Evolutionary conservation across 805 yeast genomes (phyloP), one percentile per base, ranked within the genome.

Genomic region (Saturnispora bothae): DNA sequence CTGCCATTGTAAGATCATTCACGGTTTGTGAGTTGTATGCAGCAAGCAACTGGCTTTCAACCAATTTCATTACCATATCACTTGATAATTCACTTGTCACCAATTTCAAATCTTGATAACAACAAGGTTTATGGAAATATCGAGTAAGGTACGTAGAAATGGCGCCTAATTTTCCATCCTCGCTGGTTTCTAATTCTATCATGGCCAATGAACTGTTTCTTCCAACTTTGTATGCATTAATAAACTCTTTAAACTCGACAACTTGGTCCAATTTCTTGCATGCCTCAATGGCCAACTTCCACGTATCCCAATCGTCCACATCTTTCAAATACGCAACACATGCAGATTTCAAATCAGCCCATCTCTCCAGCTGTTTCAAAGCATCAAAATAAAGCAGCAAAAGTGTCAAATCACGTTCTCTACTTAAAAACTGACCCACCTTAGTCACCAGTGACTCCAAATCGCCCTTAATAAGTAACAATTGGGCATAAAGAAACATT

Each of bases 271-370:
- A 45, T 19, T 65, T 47, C 15, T 51, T 48, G 1, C 68, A 65
- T 3, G 86, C 60, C 32, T 63, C 59, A 16, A 73, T 65, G 35
- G 71, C 56, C 14, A 64, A 60, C 46, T 75, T 71, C 83, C 94
- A 84, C 28, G 85, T 73, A 40, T 73, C 71, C 65, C 74, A 88
- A 54, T 86, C 95, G 54, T 88, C 85, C 39, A 81, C 68, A 4
- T 59, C 61, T 14, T 66, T 60, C 25, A 85, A 53, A 12, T 73
- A 63, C 4, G 49, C 42, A 4, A 52, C 30, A 33, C 75, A 59
- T 42, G 61, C 60, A 0, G 63, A 54, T 43, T 50, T 63, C 12
- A 84, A 55, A 10, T 49, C 43, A 0, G 59, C 58, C 71, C 75
- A 75, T 3, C 64, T 47, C 37, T 67, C 59, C 6, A 57, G 23